Evolutionary conservation across 2,329 filamentous ascomycete genomes (phyloP), one percentile per base, ranked within the genome.

Genomic region (Beauveria sp.): DNA sequence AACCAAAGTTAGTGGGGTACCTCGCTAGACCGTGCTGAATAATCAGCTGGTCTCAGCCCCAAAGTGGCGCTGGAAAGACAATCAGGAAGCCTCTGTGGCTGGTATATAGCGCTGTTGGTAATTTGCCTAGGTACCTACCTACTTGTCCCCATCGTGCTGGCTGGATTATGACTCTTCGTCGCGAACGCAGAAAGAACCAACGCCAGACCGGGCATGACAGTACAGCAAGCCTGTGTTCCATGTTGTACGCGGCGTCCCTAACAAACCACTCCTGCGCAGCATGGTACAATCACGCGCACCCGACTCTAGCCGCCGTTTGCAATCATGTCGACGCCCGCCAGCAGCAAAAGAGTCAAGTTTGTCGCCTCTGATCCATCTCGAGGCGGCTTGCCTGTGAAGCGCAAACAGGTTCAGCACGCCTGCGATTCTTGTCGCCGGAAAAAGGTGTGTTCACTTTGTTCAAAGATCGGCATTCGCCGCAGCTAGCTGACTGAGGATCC

Each of bases 401-500:
- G 83, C 56, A 83, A 83, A 65, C 84, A 86, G 67, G 81, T 84
- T 24, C 77, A 79, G 62, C 82, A 85, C 34, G 84, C 84, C 5
- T 86, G 84, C 64, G 74, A 76, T 0, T 71, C 74, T 2, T 86
- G 84, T 65, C 79, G 83, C 5, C 79, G 77, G 54, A 79, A 79
- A 63, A 85, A 85, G 75, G 80, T 81, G 56, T 52, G 69, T n/a
- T 12, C 1, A 34, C 18, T 20, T 2, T 24, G 34, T 8, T 7
- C n/a, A 10, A 24, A 22, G 16, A 14, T 16, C 2, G 30, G 18
- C 20, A 18, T 14, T 26, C 2, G 2, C 8, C 18, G 16, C 20
- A 10, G 18, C 42, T 20, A n/a, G 10, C 3, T 8, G 34, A 7
- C 22, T 57, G 24, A 55, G 56, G 24, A 50, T 61, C 45, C n/a